Conservation (phyloP, 163 green algal genomes). For the Scenedesmus sp. region DNA sequence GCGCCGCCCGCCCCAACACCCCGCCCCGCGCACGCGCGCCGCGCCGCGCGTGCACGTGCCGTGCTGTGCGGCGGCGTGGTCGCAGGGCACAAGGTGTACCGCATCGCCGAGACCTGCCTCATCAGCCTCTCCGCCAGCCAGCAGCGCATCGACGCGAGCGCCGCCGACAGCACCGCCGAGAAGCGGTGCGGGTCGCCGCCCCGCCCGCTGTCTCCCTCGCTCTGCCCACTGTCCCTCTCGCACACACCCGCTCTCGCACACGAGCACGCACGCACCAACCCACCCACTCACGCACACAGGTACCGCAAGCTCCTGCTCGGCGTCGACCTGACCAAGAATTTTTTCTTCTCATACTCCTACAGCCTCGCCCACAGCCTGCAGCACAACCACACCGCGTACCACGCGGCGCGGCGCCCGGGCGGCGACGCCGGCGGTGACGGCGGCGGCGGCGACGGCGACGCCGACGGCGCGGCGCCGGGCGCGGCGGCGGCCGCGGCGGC, state of each 20-base stretch:
- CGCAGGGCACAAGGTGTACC: slow-evolving; percentile 84
- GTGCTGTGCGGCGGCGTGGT: not conserved
- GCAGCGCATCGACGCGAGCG: slow-evolving; percentile 36
- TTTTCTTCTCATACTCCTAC: slow-evolving; percentile 96
- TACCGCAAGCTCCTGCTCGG: slow-evolving; percentile 85
- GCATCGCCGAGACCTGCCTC: slow-evolving; percentile 79
- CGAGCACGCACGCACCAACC: not conserved
- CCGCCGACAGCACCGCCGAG: slow-evolving; percentile 57
- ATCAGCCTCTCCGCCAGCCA: slow-evolving; percentile 64
- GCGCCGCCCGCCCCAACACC: not conserved
- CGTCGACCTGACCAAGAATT: slow-evolving; percentile 91
- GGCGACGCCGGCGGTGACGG: not conserved
- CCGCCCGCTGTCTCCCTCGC: too few species aligned
- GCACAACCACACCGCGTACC: slow-evolving; percentile 69
- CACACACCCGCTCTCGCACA: too few species aligned
- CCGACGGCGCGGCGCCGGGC: slow-evolving; percentile 8
- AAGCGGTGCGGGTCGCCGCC: slow-evolving; percentile 54
- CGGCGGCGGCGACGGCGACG: slow-evolving; percentile 1
- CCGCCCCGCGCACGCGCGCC: not conserved
- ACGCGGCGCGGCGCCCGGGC: too few species aligned
- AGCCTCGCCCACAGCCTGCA: slow-evolving; percentile 85
- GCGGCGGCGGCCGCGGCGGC: slow-evolving; percentile 3
- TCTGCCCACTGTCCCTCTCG: too few species aligned
- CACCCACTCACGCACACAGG: slow-evolving; percentile 24
- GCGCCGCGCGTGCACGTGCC: not conserved